Evolutionary conservation across 1,139 yeast genomes (phyloP).

Genomic region (Geotrichum carabidarum): DNA sequence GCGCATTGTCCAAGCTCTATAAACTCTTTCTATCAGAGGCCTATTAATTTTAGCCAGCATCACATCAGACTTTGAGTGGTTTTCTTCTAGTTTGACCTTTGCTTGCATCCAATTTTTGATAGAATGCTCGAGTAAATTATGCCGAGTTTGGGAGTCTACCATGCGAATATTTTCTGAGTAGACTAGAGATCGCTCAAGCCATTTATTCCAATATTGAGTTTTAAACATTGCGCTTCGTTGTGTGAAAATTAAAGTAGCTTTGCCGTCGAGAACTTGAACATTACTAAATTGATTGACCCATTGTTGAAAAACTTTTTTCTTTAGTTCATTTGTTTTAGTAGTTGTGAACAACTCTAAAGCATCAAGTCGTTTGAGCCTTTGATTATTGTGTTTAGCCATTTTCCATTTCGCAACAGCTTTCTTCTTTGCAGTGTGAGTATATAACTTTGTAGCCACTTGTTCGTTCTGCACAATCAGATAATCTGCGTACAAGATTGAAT

Average conservation of each 20-base stretch:
- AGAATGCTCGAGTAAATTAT: not conserved
- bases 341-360: not conserved
- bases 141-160: not conserved
- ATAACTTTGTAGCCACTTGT: not conserved
- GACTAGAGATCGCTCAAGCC: not conserved
- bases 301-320: constrained; percentile 1
- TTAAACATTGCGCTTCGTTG: not conserved
- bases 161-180: not conserved
- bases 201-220: constrained; percentile 6
- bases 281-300: constrained; percentile 11
- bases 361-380: not conserved
- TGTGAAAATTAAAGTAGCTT: constrained; percentile 1
- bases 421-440: not conserved
- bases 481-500: not conserved
- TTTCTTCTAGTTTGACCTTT: not conserved
- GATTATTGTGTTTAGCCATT: not conserved
- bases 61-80: not conserved
- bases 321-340: not conserved
- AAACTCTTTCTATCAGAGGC: constrained; percentile 19
- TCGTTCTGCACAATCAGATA: not conserved
- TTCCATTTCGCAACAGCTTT: constrained; percentile 9
- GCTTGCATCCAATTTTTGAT: constrained; percentile 6
- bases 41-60: not conserved
- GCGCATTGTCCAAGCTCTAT: constrained; percentile 28
- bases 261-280: not conserved